Base-by-base conservation (phyloP, 495 filamentous ascomycete genomes). In the Xylaria intraflava region DNA sequence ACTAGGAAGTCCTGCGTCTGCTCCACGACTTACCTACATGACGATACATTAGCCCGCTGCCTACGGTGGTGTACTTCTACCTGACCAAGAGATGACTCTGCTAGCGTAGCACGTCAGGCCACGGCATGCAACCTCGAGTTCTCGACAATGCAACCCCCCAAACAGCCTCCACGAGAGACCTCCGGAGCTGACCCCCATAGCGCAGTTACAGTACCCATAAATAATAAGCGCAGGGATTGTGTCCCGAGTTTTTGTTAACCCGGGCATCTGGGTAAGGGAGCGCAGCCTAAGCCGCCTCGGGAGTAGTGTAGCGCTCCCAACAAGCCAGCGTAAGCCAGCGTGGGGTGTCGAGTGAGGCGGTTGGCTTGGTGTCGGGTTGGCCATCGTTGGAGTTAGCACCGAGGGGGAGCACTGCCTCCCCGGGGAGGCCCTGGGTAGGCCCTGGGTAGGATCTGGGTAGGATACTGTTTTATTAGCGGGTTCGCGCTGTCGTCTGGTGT, bases 191-290 rank as follows among this genome's bases (percentile, higher is more conserved):
- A 20, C 31, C 31, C 41, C 51, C 31, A 26, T 27, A 39, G 40
- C 39, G 14, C 35, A 38, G 11, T 14, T 38, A 3, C 4, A 16
- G 40, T 44, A 46, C 39, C 50, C 50, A 45, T 53, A 53, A 46
- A 46, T 53, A 40, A 46, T 46, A 53, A 39, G 42, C 16, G 51
- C 51, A 46, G 40, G 51, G 51, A 40, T 53, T 29, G 11, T 23
- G 30, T 55, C 45, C 44, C 52, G 36, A 55, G 4, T 49, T n/a
- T 35, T 36, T 23, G 33, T 36, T 36, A 55, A 55, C 52, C 52
- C 52, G 49, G 52, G 45, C 36, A 36, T 49, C 36, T 55, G 52
- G 52, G 52, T 55, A 55, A 55, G 45, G 45, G 46, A 49, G 26
- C 14, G 46, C 23, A 16, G 27, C 11, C 51, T 54, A 54, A 42